Percentiles rank a stretch among this genome's conserved stretches.
These are phyloP conservation scores for Tylopilus sp. DNA, from an alignment of 768 basidiomycete genomes.

Conservation along the genomic window DNA sequence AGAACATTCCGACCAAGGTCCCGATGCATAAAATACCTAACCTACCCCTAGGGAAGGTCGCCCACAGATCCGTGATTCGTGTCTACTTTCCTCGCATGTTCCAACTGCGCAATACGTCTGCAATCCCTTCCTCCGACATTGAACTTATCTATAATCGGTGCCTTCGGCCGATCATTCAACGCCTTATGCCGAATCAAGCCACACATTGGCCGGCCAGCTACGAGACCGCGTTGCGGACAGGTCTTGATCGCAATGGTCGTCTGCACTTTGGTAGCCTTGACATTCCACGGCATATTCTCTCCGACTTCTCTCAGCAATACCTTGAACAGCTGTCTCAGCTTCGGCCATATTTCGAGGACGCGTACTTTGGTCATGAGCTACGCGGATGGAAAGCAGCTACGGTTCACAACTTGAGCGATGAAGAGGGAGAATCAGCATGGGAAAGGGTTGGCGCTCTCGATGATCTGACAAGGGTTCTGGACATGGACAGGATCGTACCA, in stretches of 20 bases:
- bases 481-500: neutral
- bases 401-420: neutral
- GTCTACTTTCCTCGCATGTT: constrained; percentile 2
- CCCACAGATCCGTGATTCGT: fast-evolving
- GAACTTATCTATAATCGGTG: neutral
- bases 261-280: neutral
- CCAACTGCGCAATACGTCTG: no score
- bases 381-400: constrained; percentile 7
- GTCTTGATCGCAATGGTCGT: neutral
- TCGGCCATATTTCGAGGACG: neutral
- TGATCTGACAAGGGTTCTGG: neutral
- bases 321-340: neutral
- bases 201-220: neutral
- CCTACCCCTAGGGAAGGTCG: neutral
- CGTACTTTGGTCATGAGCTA: constrained; percentile 11
- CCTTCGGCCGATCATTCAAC: neutral
- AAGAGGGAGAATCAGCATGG: neutral
- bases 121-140: neutral
- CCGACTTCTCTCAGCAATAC: fast-evolving
- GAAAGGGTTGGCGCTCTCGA: neutral
- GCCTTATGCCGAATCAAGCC: neutral
- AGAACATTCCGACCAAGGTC: neutral
- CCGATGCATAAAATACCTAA: constrained; percentile 3
- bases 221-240: neutral
- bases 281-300: neutral